Conservation (phyloP, 2,329 filamentous ascomycete species). For the Calonectria hongkongensis region DNA sequence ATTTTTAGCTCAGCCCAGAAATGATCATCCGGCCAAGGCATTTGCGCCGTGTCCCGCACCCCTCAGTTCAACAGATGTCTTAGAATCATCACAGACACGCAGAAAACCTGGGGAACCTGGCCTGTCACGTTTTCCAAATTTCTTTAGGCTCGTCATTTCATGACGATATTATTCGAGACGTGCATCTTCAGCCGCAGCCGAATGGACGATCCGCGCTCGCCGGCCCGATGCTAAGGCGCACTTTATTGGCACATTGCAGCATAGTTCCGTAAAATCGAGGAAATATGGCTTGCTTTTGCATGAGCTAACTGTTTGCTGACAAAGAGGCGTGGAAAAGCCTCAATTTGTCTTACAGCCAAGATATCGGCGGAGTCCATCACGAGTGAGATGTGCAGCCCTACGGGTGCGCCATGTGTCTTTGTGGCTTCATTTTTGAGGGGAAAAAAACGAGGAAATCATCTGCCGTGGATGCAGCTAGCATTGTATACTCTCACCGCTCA, state of each 20-base stretch:
- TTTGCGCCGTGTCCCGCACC: neutral
- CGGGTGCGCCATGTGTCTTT: neutral
- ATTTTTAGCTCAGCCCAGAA: neutral
- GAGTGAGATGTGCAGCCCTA: neutral
- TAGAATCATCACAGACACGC: neutral
- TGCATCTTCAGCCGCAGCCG: constrained; percentile 5
- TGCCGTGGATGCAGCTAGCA: neutral
- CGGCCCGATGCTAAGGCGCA: neutral
- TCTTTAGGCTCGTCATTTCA: neutral
- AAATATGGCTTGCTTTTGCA: neutral
- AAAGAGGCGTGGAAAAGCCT: neutral
- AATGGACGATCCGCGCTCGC: neutral
- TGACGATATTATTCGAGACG: constrained; percentile 4
- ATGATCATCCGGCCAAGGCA: constrained; percentile 1
- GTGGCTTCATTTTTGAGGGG: neutral
- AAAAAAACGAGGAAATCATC: neutral
- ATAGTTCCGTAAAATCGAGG: neutral
- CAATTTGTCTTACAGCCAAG: neutral
- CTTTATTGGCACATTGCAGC: neutral
- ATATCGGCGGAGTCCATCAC: neutral
- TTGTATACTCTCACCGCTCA: neutral
- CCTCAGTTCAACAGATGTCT: constrained; percentile 12
- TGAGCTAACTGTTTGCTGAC: neutral
- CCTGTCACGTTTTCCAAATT: neutral
- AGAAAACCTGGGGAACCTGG: neutral